Base-by-base conservation (phyloP, 139 green algal species). In the Chlorella sp. region DNA sequence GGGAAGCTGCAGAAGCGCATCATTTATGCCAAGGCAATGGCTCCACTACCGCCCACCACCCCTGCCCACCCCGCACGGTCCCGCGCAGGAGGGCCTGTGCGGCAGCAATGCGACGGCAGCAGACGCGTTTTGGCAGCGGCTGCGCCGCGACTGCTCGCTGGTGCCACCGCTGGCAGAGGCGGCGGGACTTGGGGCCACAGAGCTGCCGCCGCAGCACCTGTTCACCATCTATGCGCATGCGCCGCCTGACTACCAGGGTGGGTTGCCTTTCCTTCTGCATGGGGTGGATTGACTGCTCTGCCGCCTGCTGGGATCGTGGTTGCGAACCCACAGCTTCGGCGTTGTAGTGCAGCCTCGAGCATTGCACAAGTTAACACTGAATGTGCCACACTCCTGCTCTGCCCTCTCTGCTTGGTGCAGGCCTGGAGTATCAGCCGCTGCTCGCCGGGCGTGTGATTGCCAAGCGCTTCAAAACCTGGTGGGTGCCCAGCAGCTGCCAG, bases 161-260 rank as follows among this genome's bases (percentile, higher is more conserved):
- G 32, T 55, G 69, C 34, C 16, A 9, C 34, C 69, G 25, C 36
- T 32, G 23, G 23, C 60, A 11, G 60, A 41, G 1, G 17, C 11
- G 2, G 64, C 76, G 0, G 34, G 34, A 28, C n/a, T 23, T 25
- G 76, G 76, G 2, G 16, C 41, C 13, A 32, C 39, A 39, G 30
- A 57, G 60, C 56, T 82, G 2, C 76, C 76, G 11, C 57, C 36
- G 3, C 76, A 82, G 60, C 76, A 62, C 13, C 57, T 82, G 25
- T 82, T 73, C 28, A 71, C 51, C 28, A 78, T 91, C 23, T 91
- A 92, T 74, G 56, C 87, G 12, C 88, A 92, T 62, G 80, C 81
- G 6, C 86, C 86, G 1, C 86, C 86, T 21, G 32, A 78, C 28
- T 82, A 82, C 76, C 30, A 72, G n/a, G 76, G 76, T 71, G 57